Evolutionary conservation across 225 moss, liverwort and hornwort species (phyloP).

Genomic region (Polytrichum formosum): DNA sequence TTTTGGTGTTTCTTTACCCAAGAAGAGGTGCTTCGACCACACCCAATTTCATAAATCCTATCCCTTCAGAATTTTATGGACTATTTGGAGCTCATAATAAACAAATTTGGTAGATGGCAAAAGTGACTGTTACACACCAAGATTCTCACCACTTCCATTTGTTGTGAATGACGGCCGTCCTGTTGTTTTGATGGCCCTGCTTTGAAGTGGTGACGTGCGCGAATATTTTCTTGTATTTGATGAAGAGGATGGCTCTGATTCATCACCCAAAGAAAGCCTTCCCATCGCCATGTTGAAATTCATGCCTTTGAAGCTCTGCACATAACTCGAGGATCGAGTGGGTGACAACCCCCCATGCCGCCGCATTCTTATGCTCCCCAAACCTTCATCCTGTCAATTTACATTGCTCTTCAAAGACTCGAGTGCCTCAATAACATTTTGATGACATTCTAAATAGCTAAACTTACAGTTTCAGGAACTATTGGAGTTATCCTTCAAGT

Average conservation of each 20-base stretch:
- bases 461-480: no score
- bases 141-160: conserved; percentile 38
- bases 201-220: conserved; percentile 26
- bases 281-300: conserved; percentile 47
- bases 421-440: background rate
- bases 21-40: no score
- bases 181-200: conserved; percentile 4
- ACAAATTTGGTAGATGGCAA: no score
- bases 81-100: no score
- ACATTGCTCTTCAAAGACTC: background rate
- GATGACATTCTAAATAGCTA: background rate
- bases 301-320: conserved; percentile 24
- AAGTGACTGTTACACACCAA: conserved; percentile 18
- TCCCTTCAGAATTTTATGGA: no score
- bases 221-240: conserved; percentile 28
- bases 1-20: no score
- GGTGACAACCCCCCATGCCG: conserved; percentile 18
- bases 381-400: conserved; percentile 48
- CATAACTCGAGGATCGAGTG: background rate
- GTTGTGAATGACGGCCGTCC: conserved; percentile 13
- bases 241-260: conserved; percentile 59
- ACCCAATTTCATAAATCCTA: no score
- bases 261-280: conserved; percentile 20
- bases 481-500: no score
- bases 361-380: conserved; percentile 24